Conservation (phyloP, 2,329 filamentous ascomycete genomes). For the Aspergillus oerlinghausenensis region DNA sequence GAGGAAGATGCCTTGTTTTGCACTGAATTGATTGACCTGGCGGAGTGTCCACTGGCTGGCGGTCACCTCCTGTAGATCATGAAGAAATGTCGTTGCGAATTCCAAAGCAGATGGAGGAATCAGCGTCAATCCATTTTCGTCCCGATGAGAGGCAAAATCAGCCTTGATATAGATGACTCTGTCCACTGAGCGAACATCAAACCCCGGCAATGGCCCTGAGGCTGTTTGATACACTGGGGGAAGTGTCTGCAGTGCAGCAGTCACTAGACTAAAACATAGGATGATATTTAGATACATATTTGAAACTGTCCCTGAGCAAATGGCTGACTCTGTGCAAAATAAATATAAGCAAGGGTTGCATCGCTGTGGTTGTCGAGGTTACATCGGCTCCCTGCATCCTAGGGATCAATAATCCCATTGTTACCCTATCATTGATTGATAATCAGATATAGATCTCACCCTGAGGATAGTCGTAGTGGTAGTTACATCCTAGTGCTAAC, state of each 20-base stretch:
- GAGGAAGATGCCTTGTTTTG: slow-evolving; percentile 42
- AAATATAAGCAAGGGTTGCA: not conserved
- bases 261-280: slow-evolving; percentile 3
- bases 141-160: slow-evolving; percentile 36
- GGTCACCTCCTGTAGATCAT: slow-evolving; percentile 43
- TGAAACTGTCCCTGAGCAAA: too few relatives aligned
- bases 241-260: slow-evolving; percentile 35
- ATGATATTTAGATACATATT: not conserved
- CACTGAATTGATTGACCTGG: slow-evolving; percentile 31
- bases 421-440: not conserved
- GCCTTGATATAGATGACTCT: slow-evolving; percentile 36
- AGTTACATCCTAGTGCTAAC: too few relatives aligned
- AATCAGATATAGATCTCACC: not conserved
- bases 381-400: not conserved
- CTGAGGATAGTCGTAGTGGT: too few relatives aligned
- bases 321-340: not conserved
- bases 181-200: slow-evolving; percentile 10
- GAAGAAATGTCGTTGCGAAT: slow-evolving; percentile 45
- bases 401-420: not conserved
- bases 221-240: slow-evolving; percentile 29
- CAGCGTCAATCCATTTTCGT: slow-evolving; percentile 46
- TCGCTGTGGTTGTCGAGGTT: not conserved
- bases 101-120: slow-evolving; percentile 50
- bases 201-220: slow-evolving; percentile 25
- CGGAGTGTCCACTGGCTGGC: slow-evolving; percentile 41